These are phyloP conservation scores for Colletotrichum spaethianum DNA, from an alignment of 2,329 filamentous ascomycete genomes.

Conservation along the genomic window DNA sequence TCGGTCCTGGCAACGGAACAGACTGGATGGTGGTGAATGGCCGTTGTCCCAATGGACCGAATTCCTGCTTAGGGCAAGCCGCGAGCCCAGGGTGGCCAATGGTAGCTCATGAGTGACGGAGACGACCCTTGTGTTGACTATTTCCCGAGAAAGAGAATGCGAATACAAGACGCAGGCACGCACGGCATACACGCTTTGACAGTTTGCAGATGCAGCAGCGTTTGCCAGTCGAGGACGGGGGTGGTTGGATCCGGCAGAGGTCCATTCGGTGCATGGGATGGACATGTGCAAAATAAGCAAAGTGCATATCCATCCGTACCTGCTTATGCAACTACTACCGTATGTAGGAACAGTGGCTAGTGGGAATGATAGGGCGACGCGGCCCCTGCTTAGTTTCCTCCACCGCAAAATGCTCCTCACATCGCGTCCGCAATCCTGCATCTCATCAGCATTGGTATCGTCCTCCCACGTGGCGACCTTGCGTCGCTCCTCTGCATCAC, in stretches of 20 bases:
- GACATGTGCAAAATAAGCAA: not conserved
- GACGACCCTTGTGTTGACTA: no score
- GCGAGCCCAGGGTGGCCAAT: not conserved
- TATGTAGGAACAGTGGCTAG: no score
- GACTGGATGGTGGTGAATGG: not conserved
- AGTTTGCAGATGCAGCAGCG: not conserved
- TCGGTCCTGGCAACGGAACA: not conserved
- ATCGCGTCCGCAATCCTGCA: conserved; percentile 1
- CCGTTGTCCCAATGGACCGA: not conserved
- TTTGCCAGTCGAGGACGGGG: not conserved
- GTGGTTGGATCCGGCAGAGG: not conserved
- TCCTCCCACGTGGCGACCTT: conserved; percentile 25
- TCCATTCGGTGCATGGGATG: not conserved
- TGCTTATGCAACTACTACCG: not conserved
- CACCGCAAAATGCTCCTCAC: not conserved
- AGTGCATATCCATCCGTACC: not conserved
- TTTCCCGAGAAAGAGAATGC: not conserved
- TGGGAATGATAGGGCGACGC: not conserved
- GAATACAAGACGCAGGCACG: not conserved
- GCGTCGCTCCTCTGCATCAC: conserved; percentile 20
- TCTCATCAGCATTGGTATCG: not conserved
- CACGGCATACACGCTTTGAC: not conserved
- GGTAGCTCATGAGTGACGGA: not conserved
- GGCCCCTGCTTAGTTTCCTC: conserved; percentile 26
- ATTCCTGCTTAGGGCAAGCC: not conserved